Conservation (phyloP, 805 yeast species). For the Kodamaea leandrae region DNA sequence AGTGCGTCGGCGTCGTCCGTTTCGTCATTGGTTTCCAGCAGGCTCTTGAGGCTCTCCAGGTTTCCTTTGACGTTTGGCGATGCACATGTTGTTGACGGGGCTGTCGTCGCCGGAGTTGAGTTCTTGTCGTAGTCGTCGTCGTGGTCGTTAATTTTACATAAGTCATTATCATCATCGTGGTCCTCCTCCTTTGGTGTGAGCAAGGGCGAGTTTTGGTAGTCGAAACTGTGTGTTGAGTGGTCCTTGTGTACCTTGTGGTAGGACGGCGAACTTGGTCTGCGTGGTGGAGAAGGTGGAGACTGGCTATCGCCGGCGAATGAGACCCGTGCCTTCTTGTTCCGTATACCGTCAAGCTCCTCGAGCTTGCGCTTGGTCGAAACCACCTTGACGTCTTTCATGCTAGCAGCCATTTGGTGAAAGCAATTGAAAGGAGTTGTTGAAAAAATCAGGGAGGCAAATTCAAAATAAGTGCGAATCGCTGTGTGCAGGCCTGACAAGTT, state of each 20-base stretch:
- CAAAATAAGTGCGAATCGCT: not conserved
- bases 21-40: not conserved
- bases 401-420: constrained; percentile 38
- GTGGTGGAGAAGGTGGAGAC: constrained; percentile 8
- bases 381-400: constrained; percentile 25
- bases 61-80: no score
- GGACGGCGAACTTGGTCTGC: constrained; percentile 2
- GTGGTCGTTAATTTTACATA: constrained; percentile 10
- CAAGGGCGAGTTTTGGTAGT: constrained; percentile 33
- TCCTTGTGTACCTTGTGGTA: no score
- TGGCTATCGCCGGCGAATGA: constrained; percentile 1
- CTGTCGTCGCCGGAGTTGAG: no score
- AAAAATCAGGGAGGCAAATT: constrained; percentile 8
- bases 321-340: constrained; percentile 17
- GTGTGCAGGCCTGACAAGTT: no score
- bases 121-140: constrained; percentile 6
- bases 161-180: constrained; percentile 20
- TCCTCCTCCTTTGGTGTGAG: constrained; percentile 44
- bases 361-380: constrained; percentile 27
- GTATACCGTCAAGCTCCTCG: constrained; percentile 38
- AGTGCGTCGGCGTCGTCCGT: not conserved
- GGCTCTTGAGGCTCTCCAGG: no score
- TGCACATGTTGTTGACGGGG: constrained; percentile 9
- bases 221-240: constrained; percentile 1
- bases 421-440: constrained; percentile 4